Evolutionary conservation across 257 asterid genomes (phyloP), one percentile per base, ranked within the genome.

Genomic region (Gynochthodes officinalis): DNA sequence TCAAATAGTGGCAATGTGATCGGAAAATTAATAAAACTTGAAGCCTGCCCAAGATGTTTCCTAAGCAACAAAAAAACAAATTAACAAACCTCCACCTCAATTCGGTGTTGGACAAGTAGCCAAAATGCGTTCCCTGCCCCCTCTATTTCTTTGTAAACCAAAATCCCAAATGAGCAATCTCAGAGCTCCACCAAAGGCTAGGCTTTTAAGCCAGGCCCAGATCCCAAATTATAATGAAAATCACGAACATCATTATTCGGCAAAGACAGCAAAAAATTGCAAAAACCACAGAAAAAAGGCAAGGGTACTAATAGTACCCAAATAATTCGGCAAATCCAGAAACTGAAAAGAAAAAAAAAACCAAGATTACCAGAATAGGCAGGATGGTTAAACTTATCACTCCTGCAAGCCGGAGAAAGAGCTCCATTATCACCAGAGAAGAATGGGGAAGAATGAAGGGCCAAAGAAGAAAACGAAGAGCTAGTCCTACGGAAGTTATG

Each of bases 401-500:
- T 81, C 62, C 88, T 53, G 64, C 86, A 85, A 50, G 70, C 78
- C 61, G 76, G 68, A 37, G 87, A 75, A 63, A 79, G 81, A 74
- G 75, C 50, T 83, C 84, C 77, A 77, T 64, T 81, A 79, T 76
- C 83, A 48, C 81, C 85, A n/a, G 77, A 77, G 71, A 89, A 79
- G 49, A 76, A 78, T 0, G 74, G 81, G 27, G 87, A 76, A 28
- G 78, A 71, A 40, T 74, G 28, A 67, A 79, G 54, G 42, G 70
- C 80, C 27, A 28, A 69, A 21, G 86, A 75, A 27, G 84, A 80
- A 44, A 40, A 71, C 27, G 70, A 59, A 58, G 74, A 39, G 27
- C 48, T 39, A 39, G 23, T 53, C 66, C 76, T 55, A 35, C 70
- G 80, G 81, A 81, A 89, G 33, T 83, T 75, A 73, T 86, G 87